These are phyloP conservation scores for Neonothopanus nambi DNA, from an alignment of 1,284 basidiomycete genomes.

Conservation along the genomic window DNA sequence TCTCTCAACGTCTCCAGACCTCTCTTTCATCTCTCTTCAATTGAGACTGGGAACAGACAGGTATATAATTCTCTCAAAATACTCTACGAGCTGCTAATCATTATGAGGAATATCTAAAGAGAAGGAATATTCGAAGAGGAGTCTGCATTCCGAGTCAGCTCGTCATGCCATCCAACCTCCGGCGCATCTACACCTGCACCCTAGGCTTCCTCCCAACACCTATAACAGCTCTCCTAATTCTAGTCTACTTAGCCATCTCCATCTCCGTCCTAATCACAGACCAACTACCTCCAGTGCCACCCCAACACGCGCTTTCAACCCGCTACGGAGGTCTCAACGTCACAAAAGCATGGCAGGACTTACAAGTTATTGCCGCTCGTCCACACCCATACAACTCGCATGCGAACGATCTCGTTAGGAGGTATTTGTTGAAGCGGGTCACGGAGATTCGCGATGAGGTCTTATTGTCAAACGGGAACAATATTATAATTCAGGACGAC, in stretches of 20 bases:
- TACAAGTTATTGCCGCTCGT: conserved; percentile 65
- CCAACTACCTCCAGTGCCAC: conserved; percentile 50
- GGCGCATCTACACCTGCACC: neutral
- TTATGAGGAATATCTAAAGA: too few species aligned
- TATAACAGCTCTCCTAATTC: conserved; percentile 47
- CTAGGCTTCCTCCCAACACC: conserved; percentile 5
- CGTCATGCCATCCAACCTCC: too few species aligned
- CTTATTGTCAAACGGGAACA: conserved; percentile 19
- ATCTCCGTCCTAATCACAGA: conserved; percentile 55
- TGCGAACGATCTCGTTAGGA: conserved; percentile 66
- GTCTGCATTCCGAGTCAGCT: too few species aligned
- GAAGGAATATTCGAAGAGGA: too few species aligned
- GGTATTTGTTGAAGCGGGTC: conserved; percentile 58
- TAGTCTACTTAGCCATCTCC: conserved; percentile 57
- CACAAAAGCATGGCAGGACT: conserved; percentile 57
- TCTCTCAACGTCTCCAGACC: too few species aligned
- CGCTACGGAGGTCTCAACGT: conserved; percentile 54
- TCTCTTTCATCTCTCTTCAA: too few species aligned
- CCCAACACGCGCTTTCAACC: conserved; percentile 38
- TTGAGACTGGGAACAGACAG: too few species aligned
- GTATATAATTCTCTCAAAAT: too few species aligned
- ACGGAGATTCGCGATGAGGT: conserved; percentile 40
- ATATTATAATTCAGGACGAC: conserved; percentile 48
- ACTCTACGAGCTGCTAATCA: too few species aligned
- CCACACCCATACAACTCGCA: conserved; percentile 79